phyloP scores from a whole-genome alignment of 108 stramenopile genomes.

The Thalassiosira profunda region DNA sequence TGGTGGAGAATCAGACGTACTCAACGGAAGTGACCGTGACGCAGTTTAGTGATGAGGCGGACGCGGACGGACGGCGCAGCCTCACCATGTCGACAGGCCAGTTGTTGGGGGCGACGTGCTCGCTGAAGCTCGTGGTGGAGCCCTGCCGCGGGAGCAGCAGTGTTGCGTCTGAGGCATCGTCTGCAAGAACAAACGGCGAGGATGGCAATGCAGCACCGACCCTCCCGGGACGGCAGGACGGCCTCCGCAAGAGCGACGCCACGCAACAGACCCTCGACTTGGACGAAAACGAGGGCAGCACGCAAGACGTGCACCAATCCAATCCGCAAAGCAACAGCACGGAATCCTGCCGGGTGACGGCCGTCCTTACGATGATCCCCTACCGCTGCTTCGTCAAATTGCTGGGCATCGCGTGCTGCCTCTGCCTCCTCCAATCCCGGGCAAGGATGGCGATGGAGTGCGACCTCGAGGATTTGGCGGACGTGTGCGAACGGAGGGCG shows the following conservation, averaged over 20 bases:
- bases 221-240: too few relatives aligned
- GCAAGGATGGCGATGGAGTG: conserved; percentile 11
- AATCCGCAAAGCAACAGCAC: too few relatives aligned
- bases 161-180: neutral
- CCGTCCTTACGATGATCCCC: neutral
- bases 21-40: neutral
- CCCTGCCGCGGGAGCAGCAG: neutral
- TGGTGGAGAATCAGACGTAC: conserved; percentile 7
- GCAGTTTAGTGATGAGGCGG: neutral
- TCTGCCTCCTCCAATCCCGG: conserved; percentile 1
- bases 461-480: conserved; percentile 8
- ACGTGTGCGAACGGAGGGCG: neutral
- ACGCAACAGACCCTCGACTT: neutral
- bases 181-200: neutral
- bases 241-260: too few relatives aligned
- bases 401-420: conserved; percentile 1
- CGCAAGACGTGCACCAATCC: too few relatives aligned
- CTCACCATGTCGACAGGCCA: neutral
- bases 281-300: neutral
- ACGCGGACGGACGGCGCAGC: neutral
- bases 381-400: conserved; percentile 6
- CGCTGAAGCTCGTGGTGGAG: neutral
- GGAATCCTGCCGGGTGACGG: neutral
- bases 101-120: conserved; percentile 6
- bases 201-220: too few relatives aligned